These are phyloP conservation scores for Hibiscus mutabilis DNA, from an alignment of 345 rosid species.

Conservation along the genomic window DNA sequence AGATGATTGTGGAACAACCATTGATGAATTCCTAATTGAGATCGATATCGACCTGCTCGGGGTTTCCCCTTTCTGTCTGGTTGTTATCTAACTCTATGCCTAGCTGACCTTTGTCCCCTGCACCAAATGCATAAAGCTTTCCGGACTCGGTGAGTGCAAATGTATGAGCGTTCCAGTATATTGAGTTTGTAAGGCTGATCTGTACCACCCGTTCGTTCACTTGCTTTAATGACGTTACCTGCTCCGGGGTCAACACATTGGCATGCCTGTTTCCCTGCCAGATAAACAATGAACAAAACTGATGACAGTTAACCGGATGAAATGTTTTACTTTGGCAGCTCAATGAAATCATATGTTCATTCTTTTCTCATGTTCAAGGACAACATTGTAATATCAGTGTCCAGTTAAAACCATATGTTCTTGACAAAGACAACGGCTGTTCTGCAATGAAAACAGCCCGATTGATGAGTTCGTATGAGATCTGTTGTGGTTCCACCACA, in stretches of 20 bases:
- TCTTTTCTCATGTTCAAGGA: not conserved
- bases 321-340: not conserved
- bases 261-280: conserved; percentile 58
- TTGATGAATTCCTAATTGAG: conserved; percentile 38
- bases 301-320: not conserved
- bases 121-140: conserved; percentile 77
- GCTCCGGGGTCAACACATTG: conserved; percentile 58
- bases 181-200: conserved; percentile 77
- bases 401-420: not conserved
- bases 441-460: not conserved
- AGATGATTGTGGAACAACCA: not conserved
- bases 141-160: conserved; percentile 86
- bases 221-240: conserved; percentile 65
- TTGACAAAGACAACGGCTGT: not conserved
- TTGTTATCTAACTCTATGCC: conserved; percentile 58
- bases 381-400: not conserved
- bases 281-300: not conserved
- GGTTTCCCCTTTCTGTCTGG: conserved; percentile 69
- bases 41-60: conserved; percentile 61
- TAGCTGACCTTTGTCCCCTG: conserved; percentile 94
- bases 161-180: conserved; percentile 83
- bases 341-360: not conserved
- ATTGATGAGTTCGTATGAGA: not conserved
- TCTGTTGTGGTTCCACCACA: not conserved
- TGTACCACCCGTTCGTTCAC: conserved; percentile 71